Evolutionary conservation across 148 eudicot species (phyloP).

Genomic region (Camellia lanceoleosa): DNA sequence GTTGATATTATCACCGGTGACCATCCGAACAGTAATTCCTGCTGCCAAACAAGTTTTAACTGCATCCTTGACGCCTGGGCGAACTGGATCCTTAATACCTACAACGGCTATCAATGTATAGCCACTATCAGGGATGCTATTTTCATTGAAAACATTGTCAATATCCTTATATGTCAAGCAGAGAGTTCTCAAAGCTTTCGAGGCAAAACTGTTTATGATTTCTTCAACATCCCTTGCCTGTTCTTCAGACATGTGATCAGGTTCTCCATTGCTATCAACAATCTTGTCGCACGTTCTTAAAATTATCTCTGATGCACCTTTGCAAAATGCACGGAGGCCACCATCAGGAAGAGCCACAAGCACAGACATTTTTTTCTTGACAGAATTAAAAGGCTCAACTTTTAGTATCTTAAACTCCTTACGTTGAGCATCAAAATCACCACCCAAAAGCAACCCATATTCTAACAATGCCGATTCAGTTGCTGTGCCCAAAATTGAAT

Average conservation of each 20-base stretch:
- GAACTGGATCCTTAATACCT: slow-evolving; percentile 39
- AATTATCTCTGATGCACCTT: slow-evolving; percentile 38
- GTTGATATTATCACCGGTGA: slow-evolving; percentile 38
- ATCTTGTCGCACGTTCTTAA: slow-evolving; percentile 24
- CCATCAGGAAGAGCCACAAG: slow-evolving; percentile 25
- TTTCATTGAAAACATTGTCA: slow-evolving; percentile 16
- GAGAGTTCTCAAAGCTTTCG: slow-evolving; percentile 32
- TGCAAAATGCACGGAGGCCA: slow-evolving; percentile 25
- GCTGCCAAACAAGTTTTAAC: slow-evolving; percentile 32
- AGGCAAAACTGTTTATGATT: slow-evolving; percentile 25
- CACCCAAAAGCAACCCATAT: slow-evolving; percentile 31
- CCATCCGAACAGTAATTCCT: slow-evolving; percentile 32
- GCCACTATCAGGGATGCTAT: slow-evolving; percentile 23
- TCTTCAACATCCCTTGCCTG: slow-evolving; percentile 8
- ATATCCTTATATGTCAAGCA: slow-evolving; percentile 31
- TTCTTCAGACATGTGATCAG: slow-evolving; percentile 18
- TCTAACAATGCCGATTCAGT: slow-evolving; percentile 34
- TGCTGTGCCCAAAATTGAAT: slow-evolving; percentile 28
- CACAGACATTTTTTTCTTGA: slow-evolving; percentile 34
- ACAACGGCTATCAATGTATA: slow-evolving; percentile 33
- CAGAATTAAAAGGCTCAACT: slow-evolving; percentile 34
- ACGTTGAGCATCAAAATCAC: slow-evolving; percentile 27
- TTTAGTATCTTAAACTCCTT: slow-evolving; percentile 22
- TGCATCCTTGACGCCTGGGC: slow-evolving; percentile 36
- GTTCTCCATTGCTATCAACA: slow-evolving; percentile 23